Conservation (phyloP, 352 stramenopile species). For the Phytophthora ramorum region DNA sequence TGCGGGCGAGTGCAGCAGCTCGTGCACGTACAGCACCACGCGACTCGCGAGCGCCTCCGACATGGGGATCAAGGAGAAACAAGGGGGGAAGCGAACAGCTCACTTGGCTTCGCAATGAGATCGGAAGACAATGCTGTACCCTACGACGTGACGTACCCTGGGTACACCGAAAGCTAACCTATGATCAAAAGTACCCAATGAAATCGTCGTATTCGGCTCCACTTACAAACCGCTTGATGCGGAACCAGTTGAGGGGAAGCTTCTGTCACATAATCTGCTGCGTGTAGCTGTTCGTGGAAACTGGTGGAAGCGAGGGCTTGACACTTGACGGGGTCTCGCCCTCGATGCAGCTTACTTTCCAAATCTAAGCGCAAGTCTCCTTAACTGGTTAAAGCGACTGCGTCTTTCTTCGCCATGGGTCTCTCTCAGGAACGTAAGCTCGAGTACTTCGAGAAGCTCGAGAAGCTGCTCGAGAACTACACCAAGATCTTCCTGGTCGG, state of each 20-base stretch:
- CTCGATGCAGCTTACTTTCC: slow-evolving; percentile 36
- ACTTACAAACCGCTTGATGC: slow-evolving; percentile 25
- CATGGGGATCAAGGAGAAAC: slow-evolving; percentile 41
- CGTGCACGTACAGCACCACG: slow-evolving; percentile 77
- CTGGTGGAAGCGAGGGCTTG: slow-evolving; percentile 46
- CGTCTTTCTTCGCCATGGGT: slow-evolving; percentile 88
- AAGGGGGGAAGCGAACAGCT: neutral
- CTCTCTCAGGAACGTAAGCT: slow-evolving; percentile 97
- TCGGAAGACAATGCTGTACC: neutral
- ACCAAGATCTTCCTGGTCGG: slow-evolving; percentile 98
- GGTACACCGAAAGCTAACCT: slow-evolving; percentile 14
- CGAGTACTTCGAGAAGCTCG: slow-evolving; percentile 98
- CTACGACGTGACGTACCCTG: slow-evolving; percentile 6
- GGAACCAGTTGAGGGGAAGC: slow-evolving; percentile 11
- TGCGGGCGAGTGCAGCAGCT: slow-evolving; percentile 79
- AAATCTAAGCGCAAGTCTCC: slow-evolving; percentile 88
- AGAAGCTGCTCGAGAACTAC: slow-evolving; percentile 96
- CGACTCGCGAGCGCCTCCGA: slow-evolving; percentile 59
- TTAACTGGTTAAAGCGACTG: slow-evolving; percentile 89
- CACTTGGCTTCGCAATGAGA: slow-evolving; percentile 14
- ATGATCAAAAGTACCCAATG: slow-evolving; percentile 16
- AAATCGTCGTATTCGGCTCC: neutral
- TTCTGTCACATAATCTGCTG: neutral
- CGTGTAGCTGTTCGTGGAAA: slow-evolving; percentile 21
- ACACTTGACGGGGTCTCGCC: too few species aligned